phyloP scores from a whole-genome alignment of 441 rosid genomes.

The Euphorbia schlechtendalii region DNA sequence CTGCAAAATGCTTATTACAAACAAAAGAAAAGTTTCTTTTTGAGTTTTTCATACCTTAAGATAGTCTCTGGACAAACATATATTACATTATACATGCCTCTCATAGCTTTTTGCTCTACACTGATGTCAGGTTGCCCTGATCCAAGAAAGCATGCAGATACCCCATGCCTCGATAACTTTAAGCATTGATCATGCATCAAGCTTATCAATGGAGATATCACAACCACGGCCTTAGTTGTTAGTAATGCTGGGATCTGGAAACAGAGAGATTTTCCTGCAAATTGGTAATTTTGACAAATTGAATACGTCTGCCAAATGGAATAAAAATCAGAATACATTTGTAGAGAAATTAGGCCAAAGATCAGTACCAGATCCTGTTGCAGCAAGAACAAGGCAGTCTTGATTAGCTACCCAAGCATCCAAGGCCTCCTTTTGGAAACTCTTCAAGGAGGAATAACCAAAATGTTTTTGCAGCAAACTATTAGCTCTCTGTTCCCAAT shows the following conservation, averaged over 20 bases:
- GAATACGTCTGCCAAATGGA: neutral
- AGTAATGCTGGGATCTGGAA: constrained; percentile 89
- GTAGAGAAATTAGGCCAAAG: constrained; percentile 11
- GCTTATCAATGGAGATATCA: constrained; percentile 88
- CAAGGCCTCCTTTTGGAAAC: constrained; percentile 78
- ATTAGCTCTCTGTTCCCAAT: constrained; percentile 55
- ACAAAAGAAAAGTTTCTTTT: neutral
- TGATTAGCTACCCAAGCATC: constrained; percentile 58
- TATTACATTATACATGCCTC: constrained; percentile 67
- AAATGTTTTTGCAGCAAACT: constrained; percentile 47
- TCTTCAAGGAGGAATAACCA: constrained; percentile 55
- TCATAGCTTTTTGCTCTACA: constrained; percentile 81
- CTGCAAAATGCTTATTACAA: constrained; percentile 9
- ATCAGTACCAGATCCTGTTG: constrained; percentile 80
- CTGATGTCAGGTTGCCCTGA: constrained; percentile 87
- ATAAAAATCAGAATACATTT: neutral
- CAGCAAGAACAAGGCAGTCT: constrained; percentile 88
- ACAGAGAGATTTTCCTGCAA: constrained; percentile 81
- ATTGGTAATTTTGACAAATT: constrained; percentile 8
- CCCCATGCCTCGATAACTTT: constrained; percentile 61
- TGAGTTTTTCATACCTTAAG: constrained; percentile 35
- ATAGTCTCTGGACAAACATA: constrained; percentile 90
- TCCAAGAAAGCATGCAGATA: constrained; percentile 94
- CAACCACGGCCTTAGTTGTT: constrained; percentile 75
- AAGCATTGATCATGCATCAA: constrained; percentile 96